These are phyloP conservation scores for Cicer arietinum DNA, from an alignment of 306 rosid genomes.

Conservation along the genomic window DNA sequence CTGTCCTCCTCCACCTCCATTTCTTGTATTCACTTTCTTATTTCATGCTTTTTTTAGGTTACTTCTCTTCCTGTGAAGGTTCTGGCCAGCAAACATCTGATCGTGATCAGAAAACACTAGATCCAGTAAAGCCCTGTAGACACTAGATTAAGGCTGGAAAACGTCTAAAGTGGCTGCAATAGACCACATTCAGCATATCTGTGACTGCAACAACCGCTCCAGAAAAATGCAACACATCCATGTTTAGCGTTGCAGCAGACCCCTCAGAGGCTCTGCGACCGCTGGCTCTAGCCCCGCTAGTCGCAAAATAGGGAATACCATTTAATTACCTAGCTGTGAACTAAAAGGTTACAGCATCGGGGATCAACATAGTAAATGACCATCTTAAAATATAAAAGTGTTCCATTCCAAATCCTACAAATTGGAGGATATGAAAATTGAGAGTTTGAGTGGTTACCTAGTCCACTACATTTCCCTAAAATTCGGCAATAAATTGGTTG, in stretches of 20 bases:
- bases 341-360: background rate
- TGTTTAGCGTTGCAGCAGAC: background rate
- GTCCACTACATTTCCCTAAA: background rate
- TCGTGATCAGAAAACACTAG: background rate
- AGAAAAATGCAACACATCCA: background rate
- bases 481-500: slow-evolving; percentile 9
- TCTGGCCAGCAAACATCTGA: background rate
- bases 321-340: background rate
- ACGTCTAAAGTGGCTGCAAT: background rate
- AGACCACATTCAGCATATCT: background rate
- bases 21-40: background rate
- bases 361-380: background rate
- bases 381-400: too few relatives aligned
- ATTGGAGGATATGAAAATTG: background rate
- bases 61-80: background rate
- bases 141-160: background rate
- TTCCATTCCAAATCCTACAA: background rate
- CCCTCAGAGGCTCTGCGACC: background rate
- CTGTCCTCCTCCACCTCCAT: background rate
- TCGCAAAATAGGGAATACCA: background rate
- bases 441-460: background rate
- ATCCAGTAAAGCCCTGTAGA: background rate
- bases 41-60: background rate
- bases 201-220: background rate
- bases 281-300: background rate